Base-by-base conservation (phyloP, 2,329 filamentous ascomycete species). In the Curvularia sp. region DNA sequence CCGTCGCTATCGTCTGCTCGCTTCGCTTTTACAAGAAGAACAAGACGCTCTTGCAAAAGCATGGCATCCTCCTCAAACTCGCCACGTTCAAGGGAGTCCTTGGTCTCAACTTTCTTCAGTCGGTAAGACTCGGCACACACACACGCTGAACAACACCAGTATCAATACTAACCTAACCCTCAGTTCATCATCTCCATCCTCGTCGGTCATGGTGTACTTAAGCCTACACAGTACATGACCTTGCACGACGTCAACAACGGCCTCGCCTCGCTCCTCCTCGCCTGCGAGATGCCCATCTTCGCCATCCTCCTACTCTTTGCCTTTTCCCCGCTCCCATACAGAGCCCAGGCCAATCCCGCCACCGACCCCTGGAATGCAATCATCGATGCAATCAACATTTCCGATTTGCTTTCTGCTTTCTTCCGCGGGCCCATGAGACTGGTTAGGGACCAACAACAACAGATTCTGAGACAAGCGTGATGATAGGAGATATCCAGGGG, bases 271-370 rank as follows among this genome's bases (percentile, higher is more conserved):
- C 65, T 74, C n/a, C 59, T 74, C 10, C 65, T 74, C 30, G 65
- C 67, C 15, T 67, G 67, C 59, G 72, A 75, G 63, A 74, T 74
- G 71, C 73, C 72, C 3, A 28, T 73, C 28, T 75, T 75, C 56
- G 66, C 69, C 3, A 25, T 70, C 38, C 56, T 74, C 3, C 56
- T 75, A 19, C 18, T 69, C 34, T 58, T 70, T 34, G 70, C 71
- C 0, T 75, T 72, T 39, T 61, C 68, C 0, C 68, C 68, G 5
- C 63, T 61, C 27, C 64, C 63, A 1, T 73, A 74, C 46, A 68
- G 61, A 28, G 53, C 59, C 15, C 49, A 36, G 10, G 50, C 55
- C 7, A 49, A 49, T 6, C 60, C 65, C 3, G 66, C 61, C 12
- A 64, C 65, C 1, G 69, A 69, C 0, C 64, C 66, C 0, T 1